phyloP scores from a whole-genome alignment of 2,329 filamentous ascomycete species.

The Fusarium mundagurra region DNA sequence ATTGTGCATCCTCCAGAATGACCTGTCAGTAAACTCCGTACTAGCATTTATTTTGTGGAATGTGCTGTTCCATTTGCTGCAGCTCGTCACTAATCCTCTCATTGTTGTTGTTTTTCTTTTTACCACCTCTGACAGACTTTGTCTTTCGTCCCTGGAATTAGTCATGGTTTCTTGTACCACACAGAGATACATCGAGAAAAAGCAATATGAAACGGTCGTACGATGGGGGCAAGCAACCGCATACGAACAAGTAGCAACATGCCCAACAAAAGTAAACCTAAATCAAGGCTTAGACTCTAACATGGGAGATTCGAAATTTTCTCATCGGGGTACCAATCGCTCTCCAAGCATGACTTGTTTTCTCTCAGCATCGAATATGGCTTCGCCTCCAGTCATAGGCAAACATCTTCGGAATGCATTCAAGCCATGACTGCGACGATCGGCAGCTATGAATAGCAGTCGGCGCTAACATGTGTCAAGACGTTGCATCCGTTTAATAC shows the following conservation, averaged over 20 bases:
- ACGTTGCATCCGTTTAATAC: conserved; percentile 10
- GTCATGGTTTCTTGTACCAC: not conserved
- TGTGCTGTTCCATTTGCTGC: conserved; percentile 2
- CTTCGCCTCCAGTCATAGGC: not conserved
- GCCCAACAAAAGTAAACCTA: conserved; percentile 15
- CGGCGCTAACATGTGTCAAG: conserved; percentile 25
- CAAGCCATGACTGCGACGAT: conserved; percentile 11
- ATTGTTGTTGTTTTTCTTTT: not conserved
- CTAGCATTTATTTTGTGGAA: not conserved
- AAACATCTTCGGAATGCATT: conserved; percentile 1
- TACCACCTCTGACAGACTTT: not conserved
- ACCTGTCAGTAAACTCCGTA: not conserved
- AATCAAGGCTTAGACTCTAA: conserved; percentile 1
- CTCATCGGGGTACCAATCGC: conserved; percentile 1
- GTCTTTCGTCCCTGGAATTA: not conserved
- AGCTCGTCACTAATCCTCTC: conserved; percentile 2
- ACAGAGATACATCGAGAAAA: conserved; percentile 15
- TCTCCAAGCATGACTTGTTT: conserved; percentile 27
- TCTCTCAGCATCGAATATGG: conserved; percentile 3
- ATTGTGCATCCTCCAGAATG: conserved; percentile 7
- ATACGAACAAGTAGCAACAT: conserved; percentile 19
- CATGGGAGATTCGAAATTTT: not conserved
- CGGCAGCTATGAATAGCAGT: conserved; percentile 32
- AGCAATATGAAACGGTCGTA: conserved; percentile 30
- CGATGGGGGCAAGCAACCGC: conserved; percentile 13